These are phyloP conservation scores for Collybiopsis confluens DNA, from an alignment of 768 basidiomycete species.

Conservation along the genomic window DNA sequence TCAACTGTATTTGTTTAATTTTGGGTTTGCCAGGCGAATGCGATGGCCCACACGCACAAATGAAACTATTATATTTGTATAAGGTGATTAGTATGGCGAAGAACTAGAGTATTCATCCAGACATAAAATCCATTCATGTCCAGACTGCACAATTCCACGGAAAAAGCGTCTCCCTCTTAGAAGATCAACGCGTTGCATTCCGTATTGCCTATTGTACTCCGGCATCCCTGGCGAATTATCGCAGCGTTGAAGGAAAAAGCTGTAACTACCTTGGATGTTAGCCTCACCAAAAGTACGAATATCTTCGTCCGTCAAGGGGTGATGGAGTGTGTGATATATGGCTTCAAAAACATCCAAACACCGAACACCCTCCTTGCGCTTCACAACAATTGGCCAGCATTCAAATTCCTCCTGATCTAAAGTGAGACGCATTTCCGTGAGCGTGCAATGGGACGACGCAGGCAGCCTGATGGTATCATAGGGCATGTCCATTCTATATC, in stretches of 20 bases:
- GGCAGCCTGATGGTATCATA: background rate
- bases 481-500: too few relatives aligned
- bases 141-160: background rate
- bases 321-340: background rate
- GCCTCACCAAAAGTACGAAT: background rate
- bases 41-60: too few relatives aligned
- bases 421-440: background rate
- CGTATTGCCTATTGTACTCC: background rate
- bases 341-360: constrained; percentile 2
- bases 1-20: too few relatives aligned
- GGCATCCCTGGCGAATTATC: background rate
- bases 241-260: background rate
- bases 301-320: background rate
- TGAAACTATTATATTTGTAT: too few relatives aligned
- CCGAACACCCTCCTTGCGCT: background rate
- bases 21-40: too few relatives aligned
- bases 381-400: background rate
- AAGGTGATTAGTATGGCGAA: too few relatives aligned
- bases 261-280: background rate
- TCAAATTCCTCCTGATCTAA: background rate
- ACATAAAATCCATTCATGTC: background rate
- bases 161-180: background rate
- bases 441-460: background rate
- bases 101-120: background rate
- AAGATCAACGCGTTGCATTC: background rate